A percentile compares a stretch with the other conserved stretches of the same genome.
phyloP scores from a whole-genome alignment of 1,139 yeast species.

The Yamadazyma epiphylla region DNA sequence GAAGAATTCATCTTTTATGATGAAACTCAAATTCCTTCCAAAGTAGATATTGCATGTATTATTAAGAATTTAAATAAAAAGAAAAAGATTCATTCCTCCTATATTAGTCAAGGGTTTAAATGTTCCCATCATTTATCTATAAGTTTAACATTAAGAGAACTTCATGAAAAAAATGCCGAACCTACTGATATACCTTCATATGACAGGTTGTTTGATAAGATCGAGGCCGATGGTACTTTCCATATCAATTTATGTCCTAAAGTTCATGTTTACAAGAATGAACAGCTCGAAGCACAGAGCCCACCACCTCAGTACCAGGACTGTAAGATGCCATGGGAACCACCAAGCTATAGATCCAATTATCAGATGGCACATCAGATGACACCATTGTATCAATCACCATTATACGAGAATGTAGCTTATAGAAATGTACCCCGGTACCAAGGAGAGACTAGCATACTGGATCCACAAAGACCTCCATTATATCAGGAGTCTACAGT shows the following conservation, averaged over 20 bases:
- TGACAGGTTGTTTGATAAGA: neutral
- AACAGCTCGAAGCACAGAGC: neutral
- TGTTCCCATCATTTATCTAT: neutral
- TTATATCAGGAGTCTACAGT: no score
- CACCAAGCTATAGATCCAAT: no score
- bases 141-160: neutral
- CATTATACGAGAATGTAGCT: no score
- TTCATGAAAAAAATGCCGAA: neutral
- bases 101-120: neutral
- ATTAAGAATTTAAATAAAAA: no score
- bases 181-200: neutral
- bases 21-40: neutral
- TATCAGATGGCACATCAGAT: no score
- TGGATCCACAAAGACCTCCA: no score
- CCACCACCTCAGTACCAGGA: neutral
- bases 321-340: neutral
- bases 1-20: neutral
- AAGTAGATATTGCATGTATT: neutral
- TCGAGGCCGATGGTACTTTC: neutral
- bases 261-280: neutral
- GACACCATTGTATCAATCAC: no score
- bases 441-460: no score
- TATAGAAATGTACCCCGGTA: no score
- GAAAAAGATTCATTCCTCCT: neutral
- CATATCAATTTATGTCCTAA: neutral